These are phyloP conservation scores for Vitis cinerea DNA, from an alignment of 164 flowering plant species.

Conservation along the genomic window DNA sequence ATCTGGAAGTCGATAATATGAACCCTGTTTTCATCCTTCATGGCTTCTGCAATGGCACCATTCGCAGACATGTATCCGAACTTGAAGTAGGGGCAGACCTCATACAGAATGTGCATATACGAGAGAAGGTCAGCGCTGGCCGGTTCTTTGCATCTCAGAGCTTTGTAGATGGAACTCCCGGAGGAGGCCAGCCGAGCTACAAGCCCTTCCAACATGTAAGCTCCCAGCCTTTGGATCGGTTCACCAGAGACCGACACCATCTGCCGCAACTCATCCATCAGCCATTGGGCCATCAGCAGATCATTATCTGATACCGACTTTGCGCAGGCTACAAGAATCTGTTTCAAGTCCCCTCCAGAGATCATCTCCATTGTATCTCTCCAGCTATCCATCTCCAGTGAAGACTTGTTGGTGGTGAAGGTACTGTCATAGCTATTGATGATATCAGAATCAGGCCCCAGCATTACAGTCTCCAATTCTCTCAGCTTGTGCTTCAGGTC, in stretches of 20 bases:
- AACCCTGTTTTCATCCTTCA: conserved; percentile 48
- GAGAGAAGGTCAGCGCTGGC: conserved; percentile 41
- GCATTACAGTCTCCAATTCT: conserved; percentile 54
- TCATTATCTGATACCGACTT: conserved; percentile 46
- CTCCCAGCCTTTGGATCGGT: conserved; percentile 55
- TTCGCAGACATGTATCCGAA: conserved; percentile 65
- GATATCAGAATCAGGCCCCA: conserved; percentile 53
- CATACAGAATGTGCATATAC: conserved; percentile 51
- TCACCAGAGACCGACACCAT: conserved; percentile 62
- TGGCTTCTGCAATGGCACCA: conserved; percentile 69
- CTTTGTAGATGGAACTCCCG: conserved; percentile 42
- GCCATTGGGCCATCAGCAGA: conserved; percentile 27
- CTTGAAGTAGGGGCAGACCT: conserved; percentile 61
- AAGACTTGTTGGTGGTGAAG: conserved; percentile 9
- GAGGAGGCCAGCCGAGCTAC: conserved; percentile 41
- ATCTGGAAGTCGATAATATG: conserved; percentile 61
- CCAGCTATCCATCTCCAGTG: conserved; percentile 32
- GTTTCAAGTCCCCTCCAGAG: conserved; percentile 32
- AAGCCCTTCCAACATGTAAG: conserved; percentile 60
- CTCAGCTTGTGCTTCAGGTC: conserved; percentile 50
- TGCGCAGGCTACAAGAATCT: conserved; percentile 42
- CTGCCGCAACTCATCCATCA: conserved; percentile 39
- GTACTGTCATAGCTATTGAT: conserved; percentile 20
- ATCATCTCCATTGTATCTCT: conserved; percentile 30
- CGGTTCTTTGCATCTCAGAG: conserved; percentile 44